Conservation (phyloP, 2,329 filamentous ascomycete species). For the Metarhizium anisopliae region DNA sequence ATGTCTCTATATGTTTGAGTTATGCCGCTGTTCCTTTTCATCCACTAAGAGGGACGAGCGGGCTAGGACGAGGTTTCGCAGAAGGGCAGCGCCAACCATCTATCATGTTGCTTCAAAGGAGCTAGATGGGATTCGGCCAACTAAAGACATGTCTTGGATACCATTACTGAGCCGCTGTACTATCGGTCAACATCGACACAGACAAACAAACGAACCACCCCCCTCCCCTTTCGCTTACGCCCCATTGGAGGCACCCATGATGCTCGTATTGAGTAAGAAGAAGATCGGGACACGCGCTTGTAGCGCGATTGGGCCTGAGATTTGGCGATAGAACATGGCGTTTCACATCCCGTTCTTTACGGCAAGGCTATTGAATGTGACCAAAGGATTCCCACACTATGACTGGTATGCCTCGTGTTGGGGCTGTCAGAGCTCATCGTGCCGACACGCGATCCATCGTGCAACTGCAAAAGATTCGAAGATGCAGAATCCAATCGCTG, state of each 20-base stretch:
- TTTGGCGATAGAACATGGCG: neutral
- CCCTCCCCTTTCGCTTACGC: no score
- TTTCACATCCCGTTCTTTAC: conserved; percentile 13
- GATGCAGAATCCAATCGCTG: neutral
- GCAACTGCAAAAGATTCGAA: neutral
- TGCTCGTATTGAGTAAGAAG: neutral
- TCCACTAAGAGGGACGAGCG: no score
- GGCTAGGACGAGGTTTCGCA: no score
- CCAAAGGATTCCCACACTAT: conserved; percentile 1
- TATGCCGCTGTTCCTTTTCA: no score
- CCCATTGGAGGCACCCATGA: neutral
- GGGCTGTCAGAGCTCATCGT: conserved; percentile 1
- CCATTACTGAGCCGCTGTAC: conserved; percentile 4
- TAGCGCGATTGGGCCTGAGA: conserved; percentile 1
- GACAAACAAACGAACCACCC: no score
- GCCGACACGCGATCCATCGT: conserved; percentile 9
- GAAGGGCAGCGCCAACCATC: no score
- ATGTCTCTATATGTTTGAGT: no score
- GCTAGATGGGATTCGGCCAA: no score
- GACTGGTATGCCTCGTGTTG: conserved; percentile 16
- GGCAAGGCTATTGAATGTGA: conserved; percentile 5
- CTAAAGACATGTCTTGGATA: conserved; percentile 13
- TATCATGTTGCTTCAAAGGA: no score
- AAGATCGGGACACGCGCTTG: conserved; percentile 4
- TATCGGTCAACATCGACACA: neutral